A percentile compares a stretch with the other conserved stretches of the same genome.
These are phyloP conservation scores for Petunia axillaris DNA, from an alignment of 257 asterid genomes.

Conservation along the genomic window DNA sequence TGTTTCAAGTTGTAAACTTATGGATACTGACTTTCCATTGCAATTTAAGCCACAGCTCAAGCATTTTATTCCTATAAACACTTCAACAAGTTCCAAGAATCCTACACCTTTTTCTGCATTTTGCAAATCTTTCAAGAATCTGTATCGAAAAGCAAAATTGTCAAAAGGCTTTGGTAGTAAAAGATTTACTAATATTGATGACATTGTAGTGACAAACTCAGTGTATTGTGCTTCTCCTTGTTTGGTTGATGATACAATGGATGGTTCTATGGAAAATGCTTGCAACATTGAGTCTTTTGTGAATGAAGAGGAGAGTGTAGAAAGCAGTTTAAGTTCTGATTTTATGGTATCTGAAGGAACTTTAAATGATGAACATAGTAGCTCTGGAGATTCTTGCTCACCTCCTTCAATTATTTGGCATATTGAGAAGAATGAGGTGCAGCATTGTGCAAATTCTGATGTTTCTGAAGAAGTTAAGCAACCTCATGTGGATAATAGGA, in stretches of 20 bases:
- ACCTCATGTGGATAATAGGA: slow-evolving; percentile 44
- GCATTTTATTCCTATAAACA: slow-evolving; percentile 36
- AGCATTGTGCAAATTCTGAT: slow-evolving; percentile 33
- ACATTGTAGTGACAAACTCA: slow-evolving; percentile 51
- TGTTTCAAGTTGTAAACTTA: slow-evolving; percentile 12
- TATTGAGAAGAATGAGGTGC: slow-evolving; percentile 35
- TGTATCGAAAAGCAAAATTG: slow-evolving; percentile 39
- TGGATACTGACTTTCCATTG: not conserved
- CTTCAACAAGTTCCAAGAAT: slow-evolving; percentile 33
- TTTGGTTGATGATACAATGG: slow-evolving; percentile 46
- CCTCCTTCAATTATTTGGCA: slow-evolving; percentile 48
- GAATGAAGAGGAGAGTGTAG: slow-evolving; percentile 41
- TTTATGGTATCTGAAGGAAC: slow-evolving; percentile 57
- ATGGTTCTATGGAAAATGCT: slow-evolving; percentile 23
- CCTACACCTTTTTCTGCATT: slow-evolving; percentile 41
- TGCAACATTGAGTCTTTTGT: slow-evolving; percentile 40
- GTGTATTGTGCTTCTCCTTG: slow-evolving; percentile 56
- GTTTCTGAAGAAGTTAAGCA: slow-evolving; percentile 39
- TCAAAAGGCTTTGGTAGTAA: slow-evolving; percentile 40
- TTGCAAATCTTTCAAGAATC: slow-evolving; percentile 48
- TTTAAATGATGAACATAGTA: slow-evolving; percentile 49
- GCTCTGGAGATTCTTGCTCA: slow-evolving; percentile 54
- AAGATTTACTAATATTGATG: slow-evolving; percentile 49
- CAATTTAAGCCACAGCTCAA: slow-evolving; percentile 30
- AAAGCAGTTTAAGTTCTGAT: slow-evolving; percentile 59